These are phyloP conservation scores for Huiozyma naganishii DNA, from an alignment of 805 yeast genomes.

Conservation along the genomic window DNA sequence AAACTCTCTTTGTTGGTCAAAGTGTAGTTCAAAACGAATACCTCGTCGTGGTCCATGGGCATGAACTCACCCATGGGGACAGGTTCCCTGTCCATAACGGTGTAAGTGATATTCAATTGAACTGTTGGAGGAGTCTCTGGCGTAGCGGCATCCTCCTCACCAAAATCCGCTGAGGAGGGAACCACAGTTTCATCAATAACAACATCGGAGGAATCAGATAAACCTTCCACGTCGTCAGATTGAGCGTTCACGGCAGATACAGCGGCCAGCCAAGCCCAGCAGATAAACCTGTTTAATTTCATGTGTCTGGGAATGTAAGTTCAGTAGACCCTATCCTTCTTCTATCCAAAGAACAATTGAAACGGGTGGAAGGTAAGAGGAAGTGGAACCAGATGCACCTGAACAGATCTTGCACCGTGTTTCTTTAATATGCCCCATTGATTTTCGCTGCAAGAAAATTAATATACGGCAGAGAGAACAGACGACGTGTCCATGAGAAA, in stretches of 20 bases:
- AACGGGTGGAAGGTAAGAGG: neutral
- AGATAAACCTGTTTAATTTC: constrained; percentile 5
- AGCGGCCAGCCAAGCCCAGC: constrained; percentile 2
- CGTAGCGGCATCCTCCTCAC: constrained; percentile 1
- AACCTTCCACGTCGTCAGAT: neutral
- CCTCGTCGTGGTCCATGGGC: constrained; percentile 43
- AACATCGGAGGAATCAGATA: neutral
- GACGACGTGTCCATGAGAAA: too few species aligned
- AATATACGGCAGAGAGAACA: too few species aligned
- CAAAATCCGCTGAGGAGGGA: neutral
- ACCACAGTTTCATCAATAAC: neutral
- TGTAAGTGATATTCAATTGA: constrained; percentile 40
- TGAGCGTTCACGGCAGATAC: neutral
- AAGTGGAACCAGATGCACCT: too few species aligned
- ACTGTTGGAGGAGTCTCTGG: constrained; percentile 4
- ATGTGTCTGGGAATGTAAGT: neutral
- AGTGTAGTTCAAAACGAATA: constrained; percentile 39
- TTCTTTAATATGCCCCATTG: too few species aligned
- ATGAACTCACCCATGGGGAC: constrained; percentile 29
- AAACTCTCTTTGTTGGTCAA: constrained; percentile 44
- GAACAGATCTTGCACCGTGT: too few species aligned
- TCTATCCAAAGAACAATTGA: neutral
- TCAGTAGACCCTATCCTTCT: neutral
- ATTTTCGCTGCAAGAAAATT: too few species aligned
- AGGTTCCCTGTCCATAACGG: constrained; percentile 36